Evolutionary conservation across 306 rosid genomes (phyloP).

Genomic region (Glycine tomentella): DNA sequence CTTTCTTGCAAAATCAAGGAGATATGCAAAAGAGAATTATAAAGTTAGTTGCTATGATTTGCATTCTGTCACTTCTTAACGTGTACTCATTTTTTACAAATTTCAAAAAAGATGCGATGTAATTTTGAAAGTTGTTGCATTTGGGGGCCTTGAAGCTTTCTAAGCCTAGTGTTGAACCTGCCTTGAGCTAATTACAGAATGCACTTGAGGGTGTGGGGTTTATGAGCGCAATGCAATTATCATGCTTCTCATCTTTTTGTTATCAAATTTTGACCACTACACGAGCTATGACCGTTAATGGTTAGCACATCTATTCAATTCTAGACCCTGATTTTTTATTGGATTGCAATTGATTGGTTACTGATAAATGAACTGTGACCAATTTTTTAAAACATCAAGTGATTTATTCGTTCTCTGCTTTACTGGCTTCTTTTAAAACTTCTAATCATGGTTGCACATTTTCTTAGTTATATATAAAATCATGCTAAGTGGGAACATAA

Average conservation of each 20-base stretch:
- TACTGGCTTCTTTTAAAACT: neutral
- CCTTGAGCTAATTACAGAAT: neutral
- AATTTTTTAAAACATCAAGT: neutral
- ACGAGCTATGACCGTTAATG: conserved; percentile 17
- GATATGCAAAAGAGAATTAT: conserved; percentile 37
- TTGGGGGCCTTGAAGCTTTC: neutral
- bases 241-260: conserved; percentile 41
- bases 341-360: conserved; percentile 21
- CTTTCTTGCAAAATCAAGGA: conserved; percentile 45
- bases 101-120: neutral
- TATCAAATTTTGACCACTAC: conserved; percentile 19
- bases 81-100: neutral
- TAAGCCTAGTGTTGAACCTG: conserved; percentile 26
- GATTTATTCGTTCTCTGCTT: conserved; percentile 15
- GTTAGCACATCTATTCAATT: conserved; percentile 33
- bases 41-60: conserved; percentile 31
- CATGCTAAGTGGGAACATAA: conserved; percentile 37
- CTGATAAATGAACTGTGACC: conserved; percentile 11
- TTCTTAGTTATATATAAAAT: conserved; percentile 33
- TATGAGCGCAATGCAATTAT: conserved; percentile 44
- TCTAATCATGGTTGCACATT: neutral
- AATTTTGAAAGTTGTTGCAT: conserved; percentile 12
- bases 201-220: conserved; percentile 36
- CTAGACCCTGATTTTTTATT: conserved; percentile 37
- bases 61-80: conserved; percentile 5